These are phyloP conservation scores for Coccomyxa subellipsoidea DNA, from an alignment of 163 green algal species.

Conservation along the genomic window DNA sequence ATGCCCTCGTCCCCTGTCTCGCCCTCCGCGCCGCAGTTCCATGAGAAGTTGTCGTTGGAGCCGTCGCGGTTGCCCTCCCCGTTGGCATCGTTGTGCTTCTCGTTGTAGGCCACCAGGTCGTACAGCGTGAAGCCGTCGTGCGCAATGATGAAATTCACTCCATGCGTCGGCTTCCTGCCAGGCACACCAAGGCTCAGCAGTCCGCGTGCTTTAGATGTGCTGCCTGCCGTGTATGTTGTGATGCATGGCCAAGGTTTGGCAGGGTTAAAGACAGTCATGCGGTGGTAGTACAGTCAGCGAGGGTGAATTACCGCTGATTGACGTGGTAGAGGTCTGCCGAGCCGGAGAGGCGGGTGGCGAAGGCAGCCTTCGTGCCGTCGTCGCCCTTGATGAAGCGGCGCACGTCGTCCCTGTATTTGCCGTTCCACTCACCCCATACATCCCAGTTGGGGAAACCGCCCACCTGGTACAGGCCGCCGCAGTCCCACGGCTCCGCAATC, in stretches of 20 bases:
- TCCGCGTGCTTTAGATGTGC: neutral
- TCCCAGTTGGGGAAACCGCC: constrained; percentile 94
- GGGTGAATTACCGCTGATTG: constrained; percentile 39
- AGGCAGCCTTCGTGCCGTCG: constrained; percentile 77
- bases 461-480: constrained; percentile 70
- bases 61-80: constrained; percentile 84
- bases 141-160: constrained; percentile 94
- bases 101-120: constrained; percentile 93
- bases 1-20: constrained; percentile 48
- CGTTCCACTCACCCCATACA: constrained; percentile 97
- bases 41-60: constrained; percentile 93
- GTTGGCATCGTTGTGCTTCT: constrained; percentile 92
- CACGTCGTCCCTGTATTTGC: constrained; percentile 88
- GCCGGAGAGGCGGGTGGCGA: constrained; percentile 87
- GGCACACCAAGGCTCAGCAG: neutral
- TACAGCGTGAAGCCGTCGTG: constrained; percentile 94
- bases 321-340: constrained; percentile 89
- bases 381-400: constrained; percentile 58
- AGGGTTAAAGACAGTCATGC: no score
- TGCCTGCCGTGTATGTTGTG: no score
- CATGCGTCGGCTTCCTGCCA: constrained; percentile 80
- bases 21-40: constrained; percentile 93
- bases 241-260: no score
- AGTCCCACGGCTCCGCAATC: constrained; percentile 92
- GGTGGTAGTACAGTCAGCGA: neutral